These are phyloP conservation scores for Colletotrichum sp. DNA, from an alignment of 2,329 filamentous ascomycete genomes.

Conservation along the genomic window DNA sequence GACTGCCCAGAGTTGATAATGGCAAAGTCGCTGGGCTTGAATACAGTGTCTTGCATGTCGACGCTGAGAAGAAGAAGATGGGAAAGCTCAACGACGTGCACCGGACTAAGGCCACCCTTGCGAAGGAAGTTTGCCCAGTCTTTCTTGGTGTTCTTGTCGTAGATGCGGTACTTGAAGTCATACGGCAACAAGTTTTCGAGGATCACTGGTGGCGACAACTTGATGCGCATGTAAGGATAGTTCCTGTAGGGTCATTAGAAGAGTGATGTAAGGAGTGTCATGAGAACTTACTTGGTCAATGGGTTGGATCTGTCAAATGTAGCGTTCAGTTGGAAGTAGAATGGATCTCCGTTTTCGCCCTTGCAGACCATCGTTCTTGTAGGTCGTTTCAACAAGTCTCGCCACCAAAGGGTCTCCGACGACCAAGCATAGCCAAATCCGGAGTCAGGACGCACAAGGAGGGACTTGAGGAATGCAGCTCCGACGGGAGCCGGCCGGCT, in stretches of 20 bases:
- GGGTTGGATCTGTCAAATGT: conserved; percentile 85
- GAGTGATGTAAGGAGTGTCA: not conserved
- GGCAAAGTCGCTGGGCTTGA: conserved; percentile 94
- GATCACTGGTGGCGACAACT: conserved; percentile 89
- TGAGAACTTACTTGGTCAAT: conserved; percentile 65
- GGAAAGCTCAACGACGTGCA: conserved; percentile 95
- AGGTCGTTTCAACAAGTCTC: conserved; percentile 82
- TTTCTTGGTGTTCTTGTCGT: conserved; percentile 97
- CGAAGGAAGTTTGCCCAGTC: conserved; percentile 99
- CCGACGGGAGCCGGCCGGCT: conserved; percentile 90
- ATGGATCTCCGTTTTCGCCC: conserved; percentile 85
- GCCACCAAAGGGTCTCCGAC: conserved; percentile 89
- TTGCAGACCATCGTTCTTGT: conserved; percentile 89
- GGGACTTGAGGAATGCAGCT: conserved; percentile 85
- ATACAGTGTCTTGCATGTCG: conserved; percentile 95
- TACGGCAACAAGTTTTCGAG: conserved; percentile 94
- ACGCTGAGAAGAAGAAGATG: conserved; percentile 91
- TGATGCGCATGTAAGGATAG: conserved; percentile 94
- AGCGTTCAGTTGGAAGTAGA: conserved; percentile 96
- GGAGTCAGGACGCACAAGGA: conserved; percentile 89
- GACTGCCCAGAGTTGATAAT: conserved; percentile 92
- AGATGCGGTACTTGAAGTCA: conserved; percentile 99
- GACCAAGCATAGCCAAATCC: conserved; percentile 98
- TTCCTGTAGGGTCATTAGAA: conserved; percentile 54
- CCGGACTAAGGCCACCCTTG: conserved; percentile 95